A percentile compares a stretch with the other conserved stretches of the same genome.
phyloP scores from a whole-genome alignment of 345 rosid genomes.

The Pugionium cornutum region DNA sequence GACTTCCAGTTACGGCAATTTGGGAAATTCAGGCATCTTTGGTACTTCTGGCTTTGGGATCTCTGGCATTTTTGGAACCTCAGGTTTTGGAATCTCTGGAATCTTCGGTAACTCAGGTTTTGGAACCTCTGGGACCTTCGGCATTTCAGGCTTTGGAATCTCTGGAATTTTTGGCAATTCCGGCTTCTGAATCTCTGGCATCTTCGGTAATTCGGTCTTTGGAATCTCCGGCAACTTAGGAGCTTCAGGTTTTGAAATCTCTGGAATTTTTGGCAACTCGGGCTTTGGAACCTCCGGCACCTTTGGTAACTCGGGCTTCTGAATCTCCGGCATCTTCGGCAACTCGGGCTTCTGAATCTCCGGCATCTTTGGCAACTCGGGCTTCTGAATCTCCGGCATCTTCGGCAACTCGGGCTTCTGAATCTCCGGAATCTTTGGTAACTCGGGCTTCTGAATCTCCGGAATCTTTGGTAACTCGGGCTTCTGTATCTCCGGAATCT shows the following conservation, averaged over 20 bases:
- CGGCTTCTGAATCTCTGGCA: neutral
- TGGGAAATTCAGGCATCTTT: neutral
- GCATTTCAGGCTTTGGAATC: neutral
- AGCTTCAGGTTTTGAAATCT: constrained; percentile 25
- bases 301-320: constrained; percentile 21
- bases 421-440: constrained; percentile 24
- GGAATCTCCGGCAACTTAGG: constrained; percentile 3
- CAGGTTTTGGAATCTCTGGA: neutral
- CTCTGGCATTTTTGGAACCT: neutral
- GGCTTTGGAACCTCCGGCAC: constrained; percentile 1
- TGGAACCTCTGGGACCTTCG: neutral
- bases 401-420: constrained; percentile 22
- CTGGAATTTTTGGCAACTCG: neutral
- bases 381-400: constrained; percentile 20
- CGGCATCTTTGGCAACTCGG: constrained; percentile 6
- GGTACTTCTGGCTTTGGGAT: neutral
- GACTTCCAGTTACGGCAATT: too few species aligned
- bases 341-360: neutral
- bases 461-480: constrained; percentile 17
- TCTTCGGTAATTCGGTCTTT: neutral
- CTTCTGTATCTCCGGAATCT: constrained; percentile 11
- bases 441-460: constrained; percentile 21
- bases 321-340: neutral
- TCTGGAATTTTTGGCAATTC: neutral
- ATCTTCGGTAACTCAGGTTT: neutral